Evolutionary conservation across 1,284 basidiomycete genomes (phyloP).

Genomic region (Anthracocystis setariae): DNA sequence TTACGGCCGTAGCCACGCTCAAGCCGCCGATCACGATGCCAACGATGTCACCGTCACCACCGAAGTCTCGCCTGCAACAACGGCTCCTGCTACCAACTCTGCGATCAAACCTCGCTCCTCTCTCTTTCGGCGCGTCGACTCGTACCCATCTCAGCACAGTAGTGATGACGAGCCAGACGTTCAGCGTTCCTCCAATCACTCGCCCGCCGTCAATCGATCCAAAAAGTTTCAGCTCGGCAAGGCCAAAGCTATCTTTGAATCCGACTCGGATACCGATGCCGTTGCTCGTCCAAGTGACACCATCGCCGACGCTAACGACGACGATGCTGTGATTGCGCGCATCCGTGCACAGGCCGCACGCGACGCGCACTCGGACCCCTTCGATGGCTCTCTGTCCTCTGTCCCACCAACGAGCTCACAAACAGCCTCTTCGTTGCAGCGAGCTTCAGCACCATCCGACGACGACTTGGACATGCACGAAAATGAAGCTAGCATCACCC

Average conservation of each 20-base stretch:
- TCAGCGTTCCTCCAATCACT: slow-evolving; percentile 6
- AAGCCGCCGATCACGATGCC: slow-evolving; percentile 9
- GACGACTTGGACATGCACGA: slow-evolving; percentile 8
- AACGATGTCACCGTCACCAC: slow-evolving; percentile 21
- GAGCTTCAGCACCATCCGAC: slow-evolving; percentile 3
- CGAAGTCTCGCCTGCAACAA: slow-evolving; percentile 32
- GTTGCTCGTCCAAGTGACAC: neutral
- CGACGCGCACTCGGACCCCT: slow-evolving; percentile 33
- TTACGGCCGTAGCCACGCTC: slow-evolving; percentile 15
- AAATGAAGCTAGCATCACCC: slow-evolving; percentile 11
- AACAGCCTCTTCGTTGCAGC: slow-evolving; percentile 16
- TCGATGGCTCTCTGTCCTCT: slow-evolving; percentile 37
- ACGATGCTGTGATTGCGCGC: slow-evolving; percentile 31
- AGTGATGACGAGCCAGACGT: slow-evolving; percentile 10
- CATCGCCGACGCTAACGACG: slow-evolving; percentile 5
- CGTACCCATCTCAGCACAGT: slow-evolving; percentile 25
- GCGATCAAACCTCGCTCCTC: slow-evolving; percentile 28
- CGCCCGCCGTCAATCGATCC: slow-evolving; percentile 17
- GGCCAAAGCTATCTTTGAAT: slow-evolving; percentile 41
- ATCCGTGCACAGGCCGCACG: slow-evolving; percentile 23
- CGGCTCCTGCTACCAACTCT: slow-evolving; percentile 21
- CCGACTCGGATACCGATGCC: slow-evolving; percentile 30
- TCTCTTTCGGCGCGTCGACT: slow-evolving; percentile 33
- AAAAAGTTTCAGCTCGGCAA: slow-evolving; percentile 34
- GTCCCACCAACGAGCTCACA: slow-evolving; percentile 28